A percentile compares a stretch with the other conserved stretches of the same genome.
phyloP scores from a whole-genome alignment of 805 yeast genomes.

The Zygoascus biomembranicola region DNA sequence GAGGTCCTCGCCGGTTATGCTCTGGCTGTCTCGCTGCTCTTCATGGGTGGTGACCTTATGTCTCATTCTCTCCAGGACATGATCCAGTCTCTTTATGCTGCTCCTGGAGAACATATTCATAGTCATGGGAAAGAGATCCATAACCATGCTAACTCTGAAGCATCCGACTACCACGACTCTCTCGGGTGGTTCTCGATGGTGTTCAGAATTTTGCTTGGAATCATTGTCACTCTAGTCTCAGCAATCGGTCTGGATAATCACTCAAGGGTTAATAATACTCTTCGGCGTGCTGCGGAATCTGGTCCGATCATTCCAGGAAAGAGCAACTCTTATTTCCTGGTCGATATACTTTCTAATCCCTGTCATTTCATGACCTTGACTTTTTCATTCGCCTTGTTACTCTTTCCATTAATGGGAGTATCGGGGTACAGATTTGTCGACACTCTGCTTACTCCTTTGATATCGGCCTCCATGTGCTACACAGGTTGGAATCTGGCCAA shows the following conservation, averaged over 20 bases:
- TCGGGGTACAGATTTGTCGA: slow-evolving; percentile 25
- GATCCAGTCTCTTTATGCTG: slow-evolving; percentile 32
- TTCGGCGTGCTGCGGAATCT: slow-evolving; percentile 7
- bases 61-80: slow-evolving; percentile 82
- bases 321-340: slow-evolving; percentile 7
- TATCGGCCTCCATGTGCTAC: slow-evolving; percentile 33
- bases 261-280: slow-evolving; percentile 23
- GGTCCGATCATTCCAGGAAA: neutral
- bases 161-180: slow-evolving; percentile 6
- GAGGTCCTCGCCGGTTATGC: slow-evolving; percentile 88
- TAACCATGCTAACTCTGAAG: slow-evolving; percentile 6
- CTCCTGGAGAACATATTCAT: slow-evolving; percentile 15
- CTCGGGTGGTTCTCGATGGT: slow-evolving; percentile 15
- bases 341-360: slow-evolving; percentile 22
- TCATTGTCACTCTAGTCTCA: slow-evolving; percentile 27
- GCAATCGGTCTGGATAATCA: slow-evolving; percentile 30
- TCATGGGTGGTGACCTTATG: slow-evolving; percentile 83
- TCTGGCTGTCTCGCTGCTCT: slow-evolving; percentile 69
- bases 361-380: slow-evolving; percentile 26
- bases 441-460: slow-evolving; percentile 28
- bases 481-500: slow-evolving; percentile 34
- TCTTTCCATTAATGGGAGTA: slow-evolving; percentile 25
- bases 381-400: slow-evolving; percentile 25
- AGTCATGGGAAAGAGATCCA: slow-evolving; percentile 10
- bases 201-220: slow-evolving; percentile 21